These are phyloP conservation scores for Rhododendron henanense DNA, from an alignment of 148 eudicot genomes.

Conservation along the genomic window DNA sequence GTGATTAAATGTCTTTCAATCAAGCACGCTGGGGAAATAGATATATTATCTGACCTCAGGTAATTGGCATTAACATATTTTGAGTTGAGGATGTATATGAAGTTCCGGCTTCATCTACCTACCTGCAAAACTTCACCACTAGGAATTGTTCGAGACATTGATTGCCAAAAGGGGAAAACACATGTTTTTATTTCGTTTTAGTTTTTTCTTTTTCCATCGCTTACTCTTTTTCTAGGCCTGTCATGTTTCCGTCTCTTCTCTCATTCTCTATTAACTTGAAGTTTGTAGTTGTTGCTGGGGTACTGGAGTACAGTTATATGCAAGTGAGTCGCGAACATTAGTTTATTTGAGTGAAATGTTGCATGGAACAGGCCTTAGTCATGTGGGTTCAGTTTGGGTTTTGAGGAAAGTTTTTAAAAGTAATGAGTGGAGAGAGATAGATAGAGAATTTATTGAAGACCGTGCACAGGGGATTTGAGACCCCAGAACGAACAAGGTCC, in stretches of 20 bases:
- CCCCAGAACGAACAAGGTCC: too few relatives aligned
- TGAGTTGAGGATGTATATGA: neutral
- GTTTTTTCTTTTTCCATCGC: neutral
- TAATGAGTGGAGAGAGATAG: too few relatives aligned
- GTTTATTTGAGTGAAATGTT: neutral
- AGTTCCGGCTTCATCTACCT: neutral
- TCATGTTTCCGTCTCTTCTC: neutral
- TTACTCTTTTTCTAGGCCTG: neutral
- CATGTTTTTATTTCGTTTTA: neutral
- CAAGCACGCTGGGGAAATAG: neutral
- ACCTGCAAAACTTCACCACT: neutral
- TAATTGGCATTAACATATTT: neutral
- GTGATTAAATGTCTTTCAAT: neutral
- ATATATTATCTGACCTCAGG: neutral
- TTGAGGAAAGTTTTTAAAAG: too few relatives aligned
- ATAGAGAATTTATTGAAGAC: too few relatives aligned
- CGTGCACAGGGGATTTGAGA: too few relatives aligned
- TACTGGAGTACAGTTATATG: neutral
- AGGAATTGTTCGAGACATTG: neutral
- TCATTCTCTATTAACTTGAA: neutral
- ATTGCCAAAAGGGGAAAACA: neutral
- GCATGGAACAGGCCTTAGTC: neutral
- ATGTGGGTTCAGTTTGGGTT: neutral
- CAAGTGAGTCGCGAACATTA: neutral
- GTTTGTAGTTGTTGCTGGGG: neutral